Evolutionary conservation across 2,329 filamentous ascomycete species (phyloP), one percentile per base, ranked within the genome.

Genomic region (Fusarium sp.): DNA sequence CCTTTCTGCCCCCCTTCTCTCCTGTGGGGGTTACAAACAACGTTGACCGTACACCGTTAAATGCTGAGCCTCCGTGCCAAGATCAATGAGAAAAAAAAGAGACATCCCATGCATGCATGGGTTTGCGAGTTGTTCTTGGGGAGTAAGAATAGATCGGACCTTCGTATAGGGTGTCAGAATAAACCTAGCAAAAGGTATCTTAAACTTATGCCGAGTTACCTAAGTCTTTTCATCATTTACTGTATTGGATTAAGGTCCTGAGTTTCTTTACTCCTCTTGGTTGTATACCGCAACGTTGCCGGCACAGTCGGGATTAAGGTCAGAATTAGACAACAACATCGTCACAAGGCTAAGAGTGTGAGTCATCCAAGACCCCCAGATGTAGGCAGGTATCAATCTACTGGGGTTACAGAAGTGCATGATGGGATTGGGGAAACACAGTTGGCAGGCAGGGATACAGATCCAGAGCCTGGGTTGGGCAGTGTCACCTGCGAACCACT

Each of bases 361-460:
- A 78, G 72, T 78, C 76, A 78, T 74, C 48, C 66, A 39, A 61
- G 65, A 67, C 61, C 73, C 73, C 70, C 71, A 49, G 55, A 64
- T 72, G 39, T 62, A 54, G 20, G 51, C 35, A 51, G 31, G 17
- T 52, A 52, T 52, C 49, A 52, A 52, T 35, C 33, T 33, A 33
- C 36, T 38, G 45, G 48, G 66, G 66, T 47, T 39, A 48, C 35
- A 35, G 38, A 33, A 44, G 44, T 44, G 54, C 24, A 49, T 49
- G 39, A 57, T 54, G 55, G 39, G 33, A 57, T 45, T 63, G 63
- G 58, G 59, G 59, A 67, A 67, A 52, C 49, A 60, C 64, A 48
- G 58, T 52, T 76, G 69, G 66, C 69, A 73, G 69, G 62, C 71
- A 78, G 76, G 76, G 76, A 75, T 78, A 55, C 61, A 58, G 69